Evolutionary conservation across 306 rosid genomes (phyloP).

Genomic region (Trichosanthes truncata): DNA sequence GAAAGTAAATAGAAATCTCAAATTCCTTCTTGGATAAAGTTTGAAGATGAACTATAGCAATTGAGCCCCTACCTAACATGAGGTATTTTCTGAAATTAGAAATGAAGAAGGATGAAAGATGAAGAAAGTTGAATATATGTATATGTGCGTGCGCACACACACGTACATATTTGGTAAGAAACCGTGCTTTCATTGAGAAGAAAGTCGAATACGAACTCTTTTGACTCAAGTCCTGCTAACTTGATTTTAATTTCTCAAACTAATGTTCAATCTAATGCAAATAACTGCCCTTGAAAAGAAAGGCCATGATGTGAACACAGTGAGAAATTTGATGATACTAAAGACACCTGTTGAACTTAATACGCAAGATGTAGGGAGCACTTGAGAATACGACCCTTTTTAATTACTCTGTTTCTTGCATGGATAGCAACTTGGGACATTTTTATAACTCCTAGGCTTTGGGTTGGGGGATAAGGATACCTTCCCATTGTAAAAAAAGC

Average conservation of each 20-base stretch:
- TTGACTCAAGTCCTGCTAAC: neutral
- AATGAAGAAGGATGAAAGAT: conserved; percentile 8
- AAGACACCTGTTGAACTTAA: neutral
- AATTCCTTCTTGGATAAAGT: conserved; percentile 5
- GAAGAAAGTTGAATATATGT: conserved; percentile 4
- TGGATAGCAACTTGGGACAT: neutral
- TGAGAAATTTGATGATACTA: neutral
- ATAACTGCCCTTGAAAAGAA: neutral
- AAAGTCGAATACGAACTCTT: neutral
- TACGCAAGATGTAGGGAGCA: neutral
- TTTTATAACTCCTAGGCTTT: neutral
- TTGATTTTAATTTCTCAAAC: neutral
- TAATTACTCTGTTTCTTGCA: neutral
- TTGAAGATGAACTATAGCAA: neutral
- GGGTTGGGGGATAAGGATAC: neutral
- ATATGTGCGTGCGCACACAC: too few relatives aligned
- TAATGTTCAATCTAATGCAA: neutral
- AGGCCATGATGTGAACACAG: conserved; percentile 7
- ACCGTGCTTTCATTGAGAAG: neutral
- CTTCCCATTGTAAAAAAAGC: neutral
- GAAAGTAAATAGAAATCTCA: neutral
- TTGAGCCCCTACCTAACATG: neutral
- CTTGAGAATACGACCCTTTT: neutral
- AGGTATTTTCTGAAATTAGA: neutral
- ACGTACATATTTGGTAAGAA: neutral